Conservation (phyloP, 176 grass and related monocot genomes). For the Avena eriantha region DNA sequence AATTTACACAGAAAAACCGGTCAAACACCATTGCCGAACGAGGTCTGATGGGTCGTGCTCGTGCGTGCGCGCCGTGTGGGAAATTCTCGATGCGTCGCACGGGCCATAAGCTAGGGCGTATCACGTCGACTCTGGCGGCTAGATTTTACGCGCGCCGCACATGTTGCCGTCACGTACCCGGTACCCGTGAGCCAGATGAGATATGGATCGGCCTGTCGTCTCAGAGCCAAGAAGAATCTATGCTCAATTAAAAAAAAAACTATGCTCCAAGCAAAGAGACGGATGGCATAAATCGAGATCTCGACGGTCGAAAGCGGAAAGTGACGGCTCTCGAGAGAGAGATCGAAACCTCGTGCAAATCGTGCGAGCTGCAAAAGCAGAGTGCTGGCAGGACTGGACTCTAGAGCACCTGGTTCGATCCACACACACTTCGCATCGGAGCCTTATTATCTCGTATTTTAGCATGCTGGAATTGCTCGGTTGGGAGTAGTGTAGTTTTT, state of each 20-base stretch:
- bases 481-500: too few species aligned
- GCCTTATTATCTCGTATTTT: neutral
- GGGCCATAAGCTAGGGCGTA: neutral
- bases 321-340: neutral
- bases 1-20: too few species aligned
- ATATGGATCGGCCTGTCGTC: neutral
- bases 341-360: neutral
- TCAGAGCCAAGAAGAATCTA: constrained; percentile 13
- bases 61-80: too few species aligned
- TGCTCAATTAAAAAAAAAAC: neutral
- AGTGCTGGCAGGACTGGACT: neutral
- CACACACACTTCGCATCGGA: neutral
- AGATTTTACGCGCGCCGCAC: neutral
- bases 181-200: neutral
- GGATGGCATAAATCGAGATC: neutral
- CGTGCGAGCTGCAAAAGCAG: neutral
- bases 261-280: neutral
- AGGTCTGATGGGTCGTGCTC: too few species aligned
- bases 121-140: neutral
- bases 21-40: too few species aligned
- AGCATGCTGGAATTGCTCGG: neutral
- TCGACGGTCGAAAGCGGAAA: neutral
- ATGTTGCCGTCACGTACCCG: neutral
- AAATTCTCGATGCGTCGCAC: too few species aligned
- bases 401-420: neutral